These are phyloP conservation scores for Lasiosphaeris hirsuta DNA, from an alignment of 495 filamentous ascomycete genomes.

Conservation along the genomic window DNA sequence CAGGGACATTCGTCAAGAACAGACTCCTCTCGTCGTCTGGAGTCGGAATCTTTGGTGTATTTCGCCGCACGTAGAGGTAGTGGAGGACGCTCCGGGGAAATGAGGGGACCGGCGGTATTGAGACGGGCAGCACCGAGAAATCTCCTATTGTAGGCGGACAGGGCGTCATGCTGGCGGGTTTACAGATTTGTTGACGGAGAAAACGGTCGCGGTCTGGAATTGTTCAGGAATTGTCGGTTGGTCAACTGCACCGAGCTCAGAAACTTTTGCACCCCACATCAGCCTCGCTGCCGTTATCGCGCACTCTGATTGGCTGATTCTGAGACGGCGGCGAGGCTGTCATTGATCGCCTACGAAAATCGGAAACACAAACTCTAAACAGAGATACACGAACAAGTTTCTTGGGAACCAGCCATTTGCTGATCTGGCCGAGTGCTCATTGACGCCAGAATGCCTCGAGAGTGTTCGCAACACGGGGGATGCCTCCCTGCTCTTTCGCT, in stretches of 20 bases:
- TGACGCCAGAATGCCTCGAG: no score
- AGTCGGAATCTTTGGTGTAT: conserved; percentile 73
- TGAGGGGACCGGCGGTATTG: conserved; percentile 59
- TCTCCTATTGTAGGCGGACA: conserved; percentile 34
- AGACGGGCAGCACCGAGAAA: conserved; percentile 52
- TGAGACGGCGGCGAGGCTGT: neutral
- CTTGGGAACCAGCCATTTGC: no score
- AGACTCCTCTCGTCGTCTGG: conserved; percentile 69
- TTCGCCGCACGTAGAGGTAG: conserved; percentile 80
- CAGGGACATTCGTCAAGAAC: conserved; percentile 82
- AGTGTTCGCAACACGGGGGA: no score
- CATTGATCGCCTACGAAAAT: neutral
- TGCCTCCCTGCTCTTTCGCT: no score
- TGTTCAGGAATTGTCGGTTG: neutral
- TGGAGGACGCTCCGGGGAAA: conserved; percentile 62
- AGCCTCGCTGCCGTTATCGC: neutral
- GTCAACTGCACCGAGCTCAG: conserved; percentile 1
- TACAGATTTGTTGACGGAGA: neutral
- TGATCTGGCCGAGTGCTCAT: no score
- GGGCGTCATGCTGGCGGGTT: conserved; percentile 29
- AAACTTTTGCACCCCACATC: conserved; percentile 17
- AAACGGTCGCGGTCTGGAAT: no score
- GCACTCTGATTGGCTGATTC: neutral
- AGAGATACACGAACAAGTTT: no score
- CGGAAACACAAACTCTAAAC: no score